Conservation (phyloP, 257 asterid species). For the Paulownia fortunei region DNA sequence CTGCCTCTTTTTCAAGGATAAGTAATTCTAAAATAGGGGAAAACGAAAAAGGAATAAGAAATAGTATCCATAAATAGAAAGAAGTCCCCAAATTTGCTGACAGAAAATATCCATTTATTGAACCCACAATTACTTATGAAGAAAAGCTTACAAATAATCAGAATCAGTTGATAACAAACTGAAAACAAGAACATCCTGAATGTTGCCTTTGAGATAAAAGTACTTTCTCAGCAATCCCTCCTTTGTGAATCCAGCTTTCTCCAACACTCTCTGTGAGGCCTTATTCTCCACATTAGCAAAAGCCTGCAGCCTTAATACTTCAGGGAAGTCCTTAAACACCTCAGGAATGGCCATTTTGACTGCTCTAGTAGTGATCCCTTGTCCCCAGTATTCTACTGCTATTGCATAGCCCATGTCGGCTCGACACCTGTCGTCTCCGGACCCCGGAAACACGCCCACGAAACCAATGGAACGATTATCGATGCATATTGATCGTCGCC, state of each 20-base stretch:
- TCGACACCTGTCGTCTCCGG: slow-evolving; percentile 45
- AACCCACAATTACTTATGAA: no score
- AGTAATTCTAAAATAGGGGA: no score
- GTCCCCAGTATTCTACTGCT: slow-evolving; percentile 51
- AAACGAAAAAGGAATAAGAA: no score
- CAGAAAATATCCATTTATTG: no score
- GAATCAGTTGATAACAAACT: slow-evolving; percentile 42
- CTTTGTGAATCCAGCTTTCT: slow-evolving; percentile 49
- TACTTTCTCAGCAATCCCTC: slow-evolving; percentile 57
- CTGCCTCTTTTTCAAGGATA: no score
- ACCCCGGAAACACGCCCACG: slow-evolving; percentile 40
- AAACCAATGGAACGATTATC: slow-evolving; percentile 47
- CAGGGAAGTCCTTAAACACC: slow-evolving; percentile 44
- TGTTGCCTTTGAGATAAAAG: slow-evolving; percentile 42
- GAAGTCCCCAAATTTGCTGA: no score
- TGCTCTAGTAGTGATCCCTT: slow-evolving; percentile 49
- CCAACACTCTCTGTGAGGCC: slow-evolving; percentile 57
- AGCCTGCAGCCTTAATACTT: slow-evolving; percentile 49
- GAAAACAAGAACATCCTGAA: slow-evolving; percentile 45
- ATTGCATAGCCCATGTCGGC: slow-evolving; percentile 52
- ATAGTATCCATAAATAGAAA: no score
- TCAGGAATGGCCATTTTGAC: slow-evolving; percentile 42
- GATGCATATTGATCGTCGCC: slow-evolving; percentile 60
- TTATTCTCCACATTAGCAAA: slow-evolving; percentile 36
- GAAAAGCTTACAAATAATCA: neutral